Percentiles rank a stretch among this genome's conserved stretches.
Conservation (phyloP, 2,329 filamentous ascomycete genomes). For the Aspergillus calidoustus region DNA sequence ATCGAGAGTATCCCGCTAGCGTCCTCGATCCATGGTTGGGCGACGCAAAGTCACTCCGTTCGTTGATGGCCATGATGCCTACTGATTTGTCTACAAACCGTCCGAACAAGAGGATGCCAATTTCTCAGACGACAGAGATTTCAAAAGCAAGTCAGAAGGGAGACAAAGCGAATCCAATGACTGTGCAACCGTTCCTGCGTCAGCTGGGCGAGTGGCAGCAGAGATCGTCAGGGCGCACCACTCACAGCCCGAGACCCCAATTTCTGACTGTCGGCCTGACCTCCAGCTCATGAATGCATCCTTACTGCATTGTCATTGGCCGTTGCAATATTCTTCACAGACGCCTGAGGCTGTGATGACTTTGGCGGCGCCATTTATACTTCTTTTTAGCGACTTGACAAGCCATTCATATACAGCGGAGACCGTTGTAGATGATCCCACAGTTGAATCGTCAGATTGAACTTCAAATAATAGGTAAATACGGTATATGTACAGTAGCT, state of each 20-base stretch:
- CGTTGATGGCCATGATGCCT: background rate
- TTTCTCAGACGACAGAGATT: background rate
- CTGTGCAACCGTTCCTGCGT: slow-evolving; percentile 5
- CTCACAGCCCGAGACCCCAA: background rate
- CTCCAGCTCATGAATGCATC: slow-evolving; percentile 2
- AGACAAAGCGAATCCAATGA: background rate
- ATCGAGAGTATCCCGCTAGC: background rate
- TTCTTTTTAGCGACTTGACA: background rate
- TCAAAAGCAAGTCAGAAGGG: background rate
- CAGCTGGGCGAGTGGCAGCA: background rate
- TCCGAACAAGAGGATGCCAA: background rate
- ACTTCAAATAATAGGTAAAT: background rate
- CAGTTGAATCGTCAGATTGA: background rate
- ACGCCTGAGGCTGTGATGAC: background rate
- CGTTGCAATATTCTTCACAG: background rate
- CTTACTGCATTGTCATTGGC: slow-evolving; percentile 1
- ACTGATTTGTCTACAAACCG: background rate
- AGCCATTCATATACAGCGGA: background rate
- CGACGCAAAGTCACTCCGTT: background rate
- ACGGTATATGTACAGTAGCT: background rate
- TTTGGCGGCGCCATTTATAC: background rate
- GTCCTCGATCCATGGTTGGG: slow-evolving; percentile 6
- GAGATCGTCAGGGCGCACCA: background rate
- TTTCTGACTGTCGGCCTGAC: slow-evolving; percentile 1
- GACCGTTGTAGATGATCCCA: background rate